Percentiles rank a stretch among this genome's conserved stretches.
phyloP scores from a whole-genome alignment of 2,329 filamentous ascomycete species.

The Periconia macrospinosa region DNA sequence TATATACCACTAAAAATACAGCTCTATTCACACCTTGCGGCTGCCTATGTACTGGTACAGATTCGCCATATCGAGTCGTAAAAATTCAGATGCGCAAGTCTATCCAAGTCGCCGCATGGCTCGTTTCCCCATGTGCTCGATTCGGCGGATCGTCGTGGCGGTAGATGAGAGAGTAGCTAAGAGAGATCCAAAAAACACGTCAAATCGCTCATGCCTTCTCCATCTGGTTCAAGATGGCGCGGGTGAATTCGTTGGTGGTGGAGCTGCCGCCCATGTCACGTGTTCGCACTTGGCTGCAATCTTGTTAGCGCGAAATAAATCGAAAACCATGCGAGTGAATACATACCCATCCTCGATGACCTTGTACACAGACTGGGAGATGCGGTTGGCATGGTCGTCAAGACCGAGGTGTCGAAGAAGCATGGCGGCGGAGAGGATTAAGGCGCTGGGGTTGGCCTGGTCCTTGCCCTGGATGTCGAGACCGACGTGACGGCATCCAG shows the following conservation, averaged over 20 bases:
- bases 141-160: slow-evolving; percentile 11
- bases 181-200: slow-evolving; percentile 6
- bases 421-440: slow-evolving; percentile 96
- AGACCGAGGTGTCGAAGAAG: slow-evolving; percentile 95
- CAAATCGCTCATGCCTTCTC: slow-evolving; percentile 54
- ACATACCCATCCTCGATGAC: slow-evolving; percentile 88
- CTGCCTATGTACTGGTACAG: slow-evolving; percentile 32
- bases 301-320: slow-evolving; percentile 29
- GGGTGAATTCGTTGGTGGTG: slow-evolving; percentile 93
- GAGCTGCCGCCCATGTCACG: slow-evolving; percentile 92
- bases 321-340: not conserved
- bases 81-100: slow-evolving; percentile 14
- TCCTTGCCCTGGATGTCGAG: slow-evolving; percentile 99
- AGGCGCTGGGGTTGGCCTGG: slow-evolving; percentile 95
- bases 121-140: slow-evolving; percentile 8
- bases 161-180: slow-evolving; percentile 19
- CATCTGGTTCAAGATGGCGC: slow-evolving; percentile 94
- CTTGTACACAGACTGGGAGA: slow-evolving; percentile 83
- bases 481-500: slow-evolving; percentile 97
- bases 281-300: slow-evolving; percentile 75
- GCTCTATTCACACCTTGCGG: slow-evolving; percentile 39
- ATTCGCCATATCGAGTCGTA: slow-evolving; percentile 25
- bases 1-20: slow-evolving; percentile 48
- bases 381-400: slow-evolving; percentile 97
- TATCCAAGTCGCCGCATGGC: slow-evolving; percentile 6